phyloP scores from a whole-genome alignment of 1,284 basidiomycete genomes.

The Cutaneotrichosporon sp. region DNA sequence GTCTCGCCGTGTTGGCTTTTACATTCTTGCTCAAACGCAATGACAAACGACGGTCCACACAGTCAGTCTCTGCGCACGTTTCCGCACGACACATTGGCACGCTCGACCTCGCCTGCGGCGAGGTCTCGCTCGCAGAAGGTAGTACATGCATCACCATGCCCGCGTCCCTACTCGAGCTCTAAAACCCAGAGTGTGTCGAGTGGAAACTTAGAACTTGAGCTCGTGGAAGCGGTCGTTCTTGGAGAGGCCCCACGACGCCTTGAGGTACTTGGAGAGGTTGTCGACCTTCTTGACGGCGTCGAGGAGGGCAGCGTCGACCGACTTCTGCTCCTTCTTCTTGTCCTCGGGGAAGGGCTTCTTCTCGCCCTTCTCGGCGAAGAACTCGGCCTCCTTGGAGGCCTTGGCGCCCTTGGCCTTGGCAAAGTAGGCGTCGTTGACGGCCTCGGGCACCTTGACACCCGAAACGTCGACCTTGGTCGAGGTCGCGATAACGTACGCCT shows the following conservation, averaged over 20 bases:
- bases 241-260: constrained; percentile 87
- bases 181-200: constrained; percentile 4
- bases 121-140: constrained; percentile 11
- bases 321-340: constrained; percentile 88
- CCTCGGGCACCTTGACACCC: constrained; percentile 66
- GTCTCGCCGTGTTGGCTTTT: too few species aligned
- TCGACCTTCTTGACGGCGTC: constrained; percentile 88
- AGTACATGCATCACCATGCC: constrained; percentile 28
- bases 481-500: constrained; percentile 98
- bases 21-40: too few species aligned
- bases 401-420: constrained; percentile 70
- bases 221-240: constrained; percentile 63
- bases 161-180: constrained; percentile 2
- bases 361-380: constrained; percentile 84
- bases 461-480: constrained; percentile 89
- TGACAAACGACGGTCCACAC: too few species aligned
- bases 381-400: constrained; percentile 84
- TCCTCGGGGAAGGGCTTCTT: constrained; percentile 86
- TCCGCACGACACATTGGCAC: too few species aligned
- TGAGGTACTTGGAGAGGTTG: constrained; percentile 88
- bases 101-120: too few species aligned
- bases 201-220: constrained; percentile 48
- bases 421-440: constrained; percentile 95
- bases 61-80: too few species aligned
- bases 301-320: constrained; percentile 75